phyloP scores from a whole-genome alignment of 2,329 filamentous ascomycete species.

The Pseudogymnoascus sp. region DNA sequence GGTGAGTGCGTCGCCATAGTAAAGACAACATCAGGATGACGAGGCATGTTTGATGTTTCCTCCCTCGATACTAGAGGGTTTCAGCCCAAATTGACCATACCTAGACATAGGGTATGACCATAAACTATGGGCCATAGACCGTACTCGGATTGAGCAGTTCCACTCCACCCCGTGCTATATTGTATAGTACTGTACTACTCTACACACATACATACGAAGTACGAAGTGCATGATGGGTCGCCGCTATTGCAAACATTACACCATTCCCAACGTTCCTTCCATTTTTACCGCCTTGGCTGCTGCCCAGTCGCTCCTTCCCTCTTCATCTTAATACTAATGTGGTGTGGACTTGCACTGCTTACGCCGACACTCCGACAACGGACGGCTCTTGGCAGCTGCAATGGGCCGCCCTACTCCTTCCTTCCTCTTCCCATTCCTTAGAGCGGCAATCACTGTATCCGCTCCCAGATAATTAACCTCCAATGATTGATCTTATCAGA shows the following conservation, averaged over 20 bases:
- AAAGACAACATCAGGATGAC: not conserved
- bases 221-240: not conserved
- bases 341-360: not conserved
- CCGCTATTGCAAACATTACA: not conserved
- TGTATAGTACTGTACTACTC: no score
- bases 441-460: not conserved
- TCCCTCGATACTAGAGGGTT: not conserved
- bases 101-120: not conserved
- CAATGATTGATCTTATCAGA: conserved; percentile 7
- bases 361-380: conserved; percentile 1
- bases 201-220: not conserved
- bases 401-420: not conserved
- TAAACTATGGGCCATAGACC: not conserved
- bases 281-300: not conserved
- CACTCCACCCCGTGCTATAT: no score
- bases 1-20: no score
- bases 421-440: not conserved
- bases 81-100: no score
- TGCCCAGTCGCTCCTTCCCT: not conserved
- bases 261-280: not conserved
- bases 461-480: not conserved
- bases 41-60: not conserved
- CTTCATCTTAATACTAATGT: not conserved
- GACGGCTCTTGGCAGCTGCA: not conserved
- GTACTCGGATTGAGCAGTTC: not conserved